Base-by-base conservation (phyloP, 1,284 basidiomycete genomes). In the Bjerkandera adusta region DNA sequence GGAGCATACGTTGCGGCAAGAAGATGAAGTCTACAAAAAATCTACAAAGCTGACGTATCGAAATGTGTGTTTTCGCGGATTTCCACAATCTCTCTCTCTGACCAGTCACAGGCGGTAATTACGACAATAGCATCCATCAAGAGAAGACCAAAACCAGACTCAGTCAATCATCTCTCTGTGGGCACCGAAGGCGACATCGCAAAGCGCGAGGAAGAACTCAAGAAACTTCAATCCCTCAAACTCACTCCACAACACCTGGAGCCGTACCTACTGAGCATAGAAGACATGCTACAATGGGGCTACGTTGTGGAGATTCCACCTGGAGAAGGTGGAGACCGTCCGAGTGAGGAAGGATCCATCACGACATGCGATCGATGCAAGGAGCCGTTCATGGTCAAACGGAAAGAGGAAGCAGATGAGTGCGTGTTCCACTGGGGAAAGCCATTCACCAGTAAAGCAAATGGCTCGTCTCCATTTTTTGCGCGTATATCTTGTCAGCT, bases 341-440 rank as follows among this genome's bases (percentile, higher is more conserved):
- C 87, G 0, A 79, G 75, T 51, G 75, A 81, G 25, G 79, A 84
- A 50, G 91, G 90, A 5, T 71, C 81, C 47, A 63, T 77, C 12
- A 72, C 76, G 47, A 82, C 71, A 45, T 97, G 94, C 57, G 89
- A 91, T 44, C 76, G 93, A 30, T 97, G 94, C 61, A 68, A 68
- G 13, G 71, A 78, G 47, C 71, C 77, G 4, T 95, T 86, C 58
- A 65, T 76, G 46, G 88, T 93, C 27, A 82, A 79, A 53, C 69
- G 72, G 33, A 69, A 70, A 46, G 77, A 77, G 21, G 69, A 78
- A 34, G 72, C 75, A 12, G 77, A 81, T 2, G 76, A 85, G 52
- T 97, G 94, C 63, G 67, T 74, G 0, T 85, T 80, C 61, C 94
- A 97, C 62, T 92, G 89, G 83, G 93, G 92, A 0, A 83, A 76